Evolutionary conservation across 2,329 filamentous ascomycete species (phyloP).

Genomic region (Colletotrichum truncatum): DNA sequence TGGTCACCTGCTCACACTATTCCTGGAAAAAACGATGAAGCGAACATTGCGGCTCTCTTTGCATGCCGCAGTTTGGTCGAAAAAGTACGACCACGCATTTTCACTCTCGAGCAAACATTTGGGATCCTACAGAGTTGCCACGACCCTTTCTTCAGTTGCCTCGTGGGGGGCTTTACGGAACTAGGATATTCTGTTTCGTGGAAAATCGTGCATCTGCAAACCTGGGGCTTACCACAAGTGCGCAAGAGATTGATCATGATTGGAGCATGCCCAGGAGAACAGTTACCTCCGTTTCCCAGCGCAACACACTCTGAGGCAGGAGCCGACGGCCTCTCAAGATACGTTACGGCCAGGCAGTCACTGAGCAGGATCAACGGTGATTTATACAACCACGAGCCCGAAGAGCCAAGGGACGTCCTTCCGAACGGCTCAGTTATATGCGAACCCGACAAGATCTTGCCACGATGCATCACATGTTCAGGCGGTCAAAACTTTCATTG

Average conservation of each 20-base stretch:
- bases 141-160: slow-evolving; percentile 65
- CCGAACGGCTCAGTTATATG: slow-evolving; percentile 44
- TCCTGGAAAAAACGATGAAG: slow-evolving; percentile 66
- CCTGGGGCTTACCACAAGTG: slow-evolving; percentile 60
- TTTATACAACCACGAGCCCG: slow-evolving; percentile 47
- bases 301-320: slow-evolving; percentile 64
- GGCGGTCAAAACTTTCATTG: slow-evolving; percentile 73
- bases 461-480: slow-evolving; percentile 71
- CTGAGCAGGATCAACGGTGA: slow-evolving; percentile 43
- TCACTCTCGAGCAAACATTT: slow-evolving; percentile 83
- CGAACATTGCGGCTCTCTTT: slow-evolving; percentile 70
- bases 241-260: slow-evolving; percentile 65
- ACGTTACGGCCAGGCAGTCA: slow-evolving; percentile 54
- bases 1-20: slow-evolving; percentile 78
- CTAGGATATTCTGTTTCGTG: slow-evolving; percentile 76
- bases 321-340: slow-evolving; percentile 42
- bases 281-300: slow-evolving; percentile 70
- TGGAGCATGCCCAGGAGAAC: slow-evolving; percentile 73
- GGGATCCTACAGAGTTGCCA: slow-evolving; percentile 63
- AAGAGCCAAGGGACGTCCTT: slow-evolving; percentile 33
- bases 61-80: slow-evolving; percentile 64
- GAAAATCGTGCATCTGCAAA: slow-evolving; percentile 63
- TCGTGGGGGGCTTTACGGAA: slow-evolving; percentile 72
- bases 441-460: slow-evolving; percentile 56
- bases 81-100: slow-evolving; percentile 69